Conservation (phyloP, 2,329 filamentous ascomycete genomes). For the Aspergillus sp. region DNA sequence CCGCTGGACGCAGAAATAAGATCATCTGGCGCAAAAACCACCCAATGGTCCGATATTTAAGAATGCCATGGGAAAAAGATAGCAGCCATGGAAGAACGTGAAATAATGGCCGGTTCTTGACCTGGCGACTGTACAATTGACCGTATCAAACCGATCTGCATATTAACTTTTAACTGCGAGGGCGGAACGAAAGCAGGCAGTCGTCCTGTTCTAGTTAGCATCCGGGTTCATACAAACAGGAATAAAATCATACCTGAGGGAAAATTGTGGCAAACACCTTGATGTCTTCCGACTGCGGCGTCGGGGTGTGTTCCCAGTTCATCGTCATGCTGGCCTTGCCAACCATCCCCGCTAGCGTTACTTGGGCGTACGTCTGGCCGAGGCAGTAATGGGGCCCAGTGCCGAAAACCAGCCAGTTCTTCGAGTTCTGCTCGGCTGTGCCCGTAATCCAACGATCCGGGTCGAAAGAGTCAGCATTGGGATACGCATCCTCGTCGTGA, state of each 20-base stretch:
- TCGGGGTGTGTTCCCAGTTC: conserved; percentile 84
- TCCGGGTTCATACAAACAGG: conserved; percentile 6
- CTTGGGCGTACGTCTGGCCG: conserved; percentile 81
- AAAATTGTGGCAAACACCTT: conserved; percentile 98
- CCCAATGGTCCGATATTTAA: background rate
- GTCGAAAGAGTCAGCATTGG: conserved; percentile 78
- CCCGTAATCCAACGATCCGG: conserved; percentile 87
- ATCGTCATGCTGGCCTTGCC: conserved; percentile 80
- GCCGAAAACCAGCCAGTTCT: conserved; percentile 96
- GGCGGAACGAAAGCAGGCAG: conserved; percentile 65
- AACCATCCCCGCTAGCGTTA: conserved; percentile 80
- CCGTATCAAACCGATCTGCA: no score
- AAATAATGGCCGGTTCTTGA: no score
- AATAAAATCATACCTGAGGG: conserved; percentile 58
- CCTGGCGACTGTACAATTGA: no score
- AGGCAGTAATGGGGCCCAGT: conserved; percentile 94
- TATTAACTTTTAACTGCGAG: conserved; percentile 29
- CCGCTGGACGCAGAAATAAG: background rate
- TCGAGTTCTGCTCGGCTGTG: conserved; percentile 79
- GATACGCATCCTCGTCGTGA: conserved; percentile 86
- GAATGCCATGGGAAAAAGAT: background rate
- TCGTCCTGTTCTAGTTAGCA: conserved; percentile 54
- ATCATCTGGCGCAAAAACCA: background rate
- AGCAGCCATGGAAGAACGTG: conserved; percentile 1
- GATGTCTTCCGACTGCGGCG: conserved; percentile 79